Evolutionary conservation across 2,329 filamentous ascomycete species (phyloP), one percentile per base, ranked within the genome.

Genomic region (Macroventuria anomochaeta): DNA sequence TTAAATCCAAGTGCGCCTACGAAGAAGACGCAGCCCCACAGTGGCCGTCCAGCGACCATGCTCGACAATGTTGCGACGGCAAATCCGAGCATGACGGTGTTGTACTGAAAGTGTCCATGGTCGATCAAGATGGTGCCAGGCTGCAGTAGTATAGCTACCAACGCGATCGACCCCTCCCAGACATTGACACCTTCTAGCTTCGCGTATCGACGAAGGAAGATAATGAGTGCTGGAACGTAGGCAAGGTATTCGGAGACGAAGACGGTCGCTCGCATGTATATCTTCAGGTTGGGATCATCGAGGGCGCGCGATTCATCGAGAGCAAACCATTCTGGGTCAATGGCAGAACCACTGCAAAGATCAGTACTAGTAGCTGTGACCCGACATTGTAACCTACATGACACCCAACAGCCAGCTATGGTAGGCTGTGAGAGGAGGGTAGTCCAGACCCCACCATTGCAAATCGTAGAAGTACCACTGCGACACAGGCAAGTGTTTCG

Each of bases 381-480:
- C 31, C 10, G n/a, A 25, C 18, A 8, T 23, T 2, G 25, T 7
- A 32, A 72, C 82, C 60, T 77, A 86, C 80, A 97, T 84, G 76
- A 88, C 89, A 59, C 95, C 95, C 57, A 96, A 79, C n/a, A 95
- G 71, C 93, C 93, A 97, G 79, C 93, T 97, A 76, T 99, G 95
- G 77, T 99, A 99, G 44, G 95, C 96, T 46, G 95, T 99, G 77
- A 99, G 83, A 46, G 95, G 95, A 51, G 95, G 95, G 74, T 99
- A 99, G 77, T 99, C 95, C 62, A 99, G 83, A 0, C 96, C 96
- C 95, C 95, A 99, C 88, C 93, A 99, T 69, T 93, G 83, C 37
- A 97, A 80, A 72, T 99, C 93, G 74, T 99, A 91, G 71, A 96
- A 96, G 76, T 99, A 99, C 95, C 96, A 99, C 74, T 95, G 89